phyloP scores from a whole-genome alignment of 352 stramenopile genomes.

The Globisporangium lucens region DNA sequence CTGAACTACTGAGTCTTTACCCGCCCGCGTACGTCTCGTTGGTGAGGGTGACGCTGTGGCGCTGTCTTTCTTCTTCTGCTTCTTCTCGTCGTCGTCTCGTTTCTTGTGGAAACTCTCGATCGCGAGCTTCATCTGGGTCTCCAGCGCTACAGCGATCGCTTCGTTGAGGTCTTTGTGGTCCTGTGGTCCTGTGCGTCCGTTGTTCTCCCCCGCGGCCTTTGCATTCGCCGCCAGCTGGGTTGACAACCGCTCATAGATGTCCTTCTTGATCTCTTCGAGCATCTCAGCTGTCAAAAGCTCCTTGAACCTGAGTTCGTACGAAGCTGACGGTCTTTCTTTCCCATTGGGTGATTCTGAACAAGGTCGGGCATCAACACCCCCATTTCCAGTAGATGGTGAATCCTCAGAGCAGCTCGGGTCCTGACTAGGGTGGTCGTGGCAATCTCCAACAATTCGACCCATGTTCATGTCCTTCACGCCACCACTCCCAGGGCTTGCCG shows the following conservation, averaged over 20 bases:
- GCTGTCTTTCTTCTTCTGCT: neutral
- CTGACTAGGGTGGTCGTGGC: neutral
- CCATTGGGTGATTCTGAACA: slow-evolving; percentile 1
- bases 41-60: slow-evolving; percentile 8
- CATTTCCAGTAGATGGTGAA: neutral
- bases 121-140: slow-evolving; percentile 46
- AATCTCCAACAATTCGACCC: neutral
- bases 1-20: neutral
- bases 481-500: neutral
- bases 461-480: neutral
- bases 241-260: slow-evolving; percentile 55
- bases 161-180: slow-evolving; percentile 38
- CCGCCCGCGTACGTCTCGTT: slow-evolving; percentile 2
- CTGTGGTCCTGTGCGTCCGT: slow-evolving; percentile 14
- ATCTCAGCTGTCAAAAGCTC: slow-evolving; percentile 47
- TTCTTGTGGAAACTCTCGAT: slow-evolving; percentile 27
- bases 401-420: neutral
- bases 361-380: neutral
- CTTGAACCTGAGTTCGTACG: slow-evolving; percentile 42
- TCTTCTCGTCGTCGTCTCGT: slow-evolving; percentile 15
- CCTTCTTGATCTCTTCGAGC: slow-evolving; percentile 57
- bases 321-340: neutral
- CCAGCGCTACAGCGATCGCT: slow-evolving; percentile 43
- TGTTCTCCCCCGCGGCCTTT: neutral
- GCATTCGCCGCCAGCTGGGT: slow-evolving; percentile 27